Conservation (phyloP, 768 basidiomycete species). For the Leccinum variicolor region DNA sequence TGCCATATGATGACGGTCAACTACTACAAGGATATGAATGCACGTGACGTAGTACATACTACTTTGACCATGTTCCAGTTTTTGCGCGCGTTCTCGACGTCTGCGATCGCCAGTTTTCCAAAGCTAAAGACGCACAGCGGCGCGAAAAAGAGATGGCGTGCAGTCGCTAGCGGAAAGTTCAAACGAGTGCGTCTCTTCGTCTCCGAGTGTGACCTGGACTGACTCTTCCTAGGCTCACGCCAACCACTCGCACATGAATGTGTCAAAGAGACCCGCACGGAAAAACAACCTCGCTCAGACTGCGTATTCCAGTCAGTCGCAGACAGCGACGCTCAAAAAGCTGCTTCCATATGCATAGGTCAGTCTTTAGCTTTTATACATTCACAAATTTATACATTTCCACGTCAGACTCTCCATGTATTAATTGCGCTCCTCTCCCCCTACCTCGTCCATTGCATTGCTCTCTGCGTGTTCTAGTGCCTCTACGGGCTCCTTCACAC, state of each 20-base stretch:
- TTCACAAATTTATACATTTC: background rate
- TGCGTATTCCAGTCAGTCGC: slow-evolving; percentile 61
- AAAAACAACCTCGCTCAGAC: slow-evolving; percentile 66
- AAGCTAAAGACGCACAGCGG: slow-evolving; percentile 81
- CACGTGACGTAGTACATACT: slow-evolving; percentile 8
- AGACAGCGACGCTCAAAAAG: slow-evolving; percentile 67
- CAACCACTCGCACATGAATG: slow-evolving; percentile 72
- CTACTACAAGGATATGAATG: background rate
- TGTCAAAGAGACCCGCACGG: slow-evolving; percentile 57
- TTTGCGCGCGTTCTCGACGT: slow-evolving; percentile 57
- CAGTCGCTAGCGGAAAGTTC: slow-evolving; percentile 64
- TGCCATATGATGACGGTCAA: slow-evolving; percentile 28
- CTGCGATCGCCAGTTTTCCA: slow-evolving; percentile 53
- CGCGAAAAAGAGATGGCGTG: slow-evolving; percentile 78
- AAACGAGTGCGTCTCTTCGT: slow-evolving; percentile 57
- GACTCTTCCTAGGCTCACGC: slow-evolving; percentile 52
- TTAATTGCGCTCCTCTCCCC: slow-evolving; percentile 7
- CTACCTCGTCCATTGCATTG: slow-evolving; percentile 28
- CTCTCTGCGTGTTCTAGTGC: slow-evolving; percentile 19
- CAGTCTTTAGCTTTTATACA: background rate
- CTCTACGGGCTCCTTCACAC: slow-evolving; percentile 10
- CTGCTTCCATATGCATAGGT: slow-evolving; percentile 63
- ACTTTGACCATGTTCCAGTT: slow-evolving; percentile 28
- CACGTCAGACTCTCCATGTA: slow-evolving; percentile 9
- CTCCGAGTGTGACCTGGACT: background rate